Evolutionary conservation across 345 rosid genomes (phyloP).

Genomic region (Populus euphratica): DNA sequence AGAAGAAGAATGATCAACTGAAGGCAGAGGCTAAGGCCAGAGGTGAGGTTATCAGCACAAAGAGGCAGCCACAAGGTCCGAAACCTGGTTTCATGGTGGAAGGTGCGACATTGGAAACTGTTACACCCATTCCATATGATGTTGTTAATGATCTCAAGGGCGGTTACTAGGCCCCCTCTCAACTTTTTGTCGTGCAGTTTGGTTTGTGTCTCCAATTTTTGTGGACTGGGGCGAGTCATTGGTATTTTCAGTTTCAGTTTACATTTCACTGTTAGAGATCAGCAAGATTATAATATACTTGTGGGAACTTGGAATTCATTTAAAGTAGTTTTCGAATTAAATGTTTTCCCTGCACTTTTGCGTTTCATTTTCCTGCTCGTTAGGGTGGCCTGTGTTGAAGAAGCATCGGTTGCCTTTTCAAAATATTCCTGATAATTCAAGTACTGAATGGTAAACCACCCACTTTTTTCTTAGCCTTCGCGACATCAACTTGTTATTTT

Average conservation of each 20-base stretch:
- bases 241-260: neutral
- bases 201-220: neutral
- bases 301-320: neutral
- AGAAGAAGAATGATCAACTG: slow-evolving; percentile 51
- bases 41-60: slow-evolving; percentile 63
- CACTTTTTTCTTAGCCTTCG: no score
- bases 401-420: neutral
- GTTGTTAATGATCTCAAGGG: slow-evolving; percentile 79
- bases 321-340: neutral
- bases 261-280: neutral
- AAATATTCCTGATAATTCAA: no score
- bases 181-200: neutral
- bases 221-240: neutral
- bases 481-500: no score
- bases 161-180: slow-evolving; percentile 40
- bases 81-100: slow-evolving; percentile 76
- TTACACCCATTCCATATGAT: slow-evolving; percentile 76
- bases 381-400: neutral
- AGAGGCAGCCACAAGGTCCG: slow-evolving; percentile 71
- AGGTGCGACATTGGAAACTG: slow-evolving; percentile 71
- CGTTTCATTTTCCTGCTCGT: neutral
- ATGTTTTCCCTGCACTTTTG: neutral
- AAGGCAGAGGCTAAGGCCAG: slow-evolving; percentile 70
- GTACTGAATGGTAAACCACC: no score
- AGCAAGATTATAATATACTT: neutral